These are phyloP conservation scores for Claviceps arundinis DNA, from an alignment of 2,329 filamentous ascomycete species.

Conservation along the genomic window DNA sequence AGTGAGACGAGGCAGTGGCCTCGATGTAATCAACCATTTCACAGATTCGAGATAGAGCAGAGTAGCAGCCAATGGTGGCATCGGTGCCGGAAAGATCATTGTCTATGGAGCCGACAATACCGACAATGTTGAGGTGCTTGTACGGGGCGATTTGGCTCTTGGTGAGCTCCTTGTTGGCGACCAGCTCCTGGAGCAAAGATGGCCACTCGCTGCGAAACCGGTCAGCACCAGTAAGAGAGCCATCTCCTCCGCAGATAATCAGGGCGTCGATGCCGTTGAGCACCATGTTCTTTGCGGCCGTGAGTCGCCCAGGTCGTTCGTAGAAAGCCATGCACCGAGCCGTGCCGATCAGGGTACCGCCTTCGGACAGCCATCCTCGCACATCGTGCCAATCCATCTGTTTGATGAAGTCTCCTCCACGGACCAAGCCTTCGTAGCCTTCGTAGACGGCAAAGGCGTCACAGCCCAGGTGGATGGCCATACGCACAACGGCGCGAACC, in stretches of 20 bases:
- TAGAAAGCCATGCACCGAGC: conserved; percentile 88
- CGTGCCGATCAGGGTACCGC: conserved; percentile 90
- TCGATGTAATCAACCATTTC: conserved; percentile 96
- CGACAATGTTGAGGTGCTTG: conserved; percentile 86
- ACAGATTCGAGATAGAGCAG: conserved; percentile 82
- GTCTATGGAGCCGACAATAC: conserved; percentile 92
- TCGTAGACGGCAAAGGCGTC: conserved; percentile 77
- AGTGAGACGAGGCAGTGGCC: conserved; percentile 86
- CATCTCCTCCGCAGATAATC: conserved; percentile 94
- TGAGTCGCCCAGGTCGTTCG: conserved; percentile 70
- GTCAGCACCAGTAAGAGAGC: conserved; percentile 90
- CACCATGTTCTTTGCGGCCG: conserved; percentile 89
- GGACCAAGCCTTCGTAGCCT: conserved; percentile 89
- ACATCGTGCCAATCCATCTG: conserved; percentile 89
- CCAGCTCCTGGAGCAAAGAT: conserved; percentile 71
- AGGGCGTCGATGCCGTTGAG: conserved; percentile 86
- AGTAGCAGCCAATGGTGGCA: conserved; percentile 94
- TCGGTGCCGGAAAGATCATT: conserved; percentile 97
- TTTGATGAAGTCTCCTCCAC: conserved; percentile 76
- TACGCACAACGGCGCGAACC: conserved; percentile 81
- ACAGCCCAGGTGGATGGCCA: conserved; percentile 72
- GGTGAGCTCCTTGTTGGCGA: conserved; percentile 58
- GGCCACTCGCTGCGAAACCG: conserved; percentile 90
- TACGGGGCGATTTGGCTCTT: conserved; percentile 61
- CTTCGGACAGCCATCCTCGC: conserved; percentile 83